Percentiles rank a stretch among this genome's conserved stretches.
Evolutionary conservation across 2,329 filamentous ascomycete species (phyloP).

Genomic region (Cucurbitaria berberidis): DNA sequence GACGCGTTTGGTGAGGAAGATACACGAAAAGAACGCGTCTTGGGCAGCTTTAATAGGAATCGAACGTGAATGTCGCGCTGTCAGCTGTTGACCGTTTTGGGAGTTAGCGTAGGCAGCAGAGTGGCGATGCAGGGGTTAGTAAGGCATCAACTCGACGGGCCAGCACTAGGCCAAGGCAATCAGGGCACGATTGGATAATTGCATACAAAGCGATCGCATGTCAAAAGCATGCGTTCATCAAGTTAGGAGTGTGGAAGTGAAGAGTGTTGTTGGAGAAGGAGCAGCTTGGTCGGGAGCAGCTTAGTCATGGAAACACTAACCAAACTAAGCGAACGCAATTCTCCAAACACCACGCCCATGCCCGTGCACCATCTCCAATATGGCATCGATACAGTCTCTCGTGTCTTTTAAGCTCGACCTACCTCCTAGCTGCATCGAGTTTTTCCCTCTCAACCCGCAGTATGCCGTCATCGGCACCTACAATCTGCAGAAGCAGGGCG

Average conservation of each 20-base stretch:
- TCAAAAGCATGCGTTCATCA: background rate
- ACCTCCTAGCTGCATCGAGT: slow-evolving; percentile 80
- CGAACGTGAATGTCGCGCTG: slow-evolving; percentile 9
- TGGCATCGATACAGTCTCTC: slow-evolving; percentile 51
- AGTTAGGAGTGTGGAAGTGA: background rate
- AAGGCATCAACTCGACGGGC: slow-evolving; percentile 37
- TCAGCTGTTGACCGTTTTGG: slow-evolving; percentile 20
- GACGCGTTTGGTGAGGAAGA: slow-evolving; percentile 16
- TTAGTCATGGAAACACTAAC: slow-evolving; percentile 30
- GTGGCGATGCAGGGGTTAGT: slow-evolving; percentile 28
- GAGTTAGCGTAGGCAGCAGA: slow-evolving; percentile 44
- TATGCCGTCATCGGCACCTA: slow-evolving; percentile 87
- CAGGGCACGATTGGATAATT: background rate
- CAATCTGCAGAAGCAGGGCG: slow-evolving; percentile 65
- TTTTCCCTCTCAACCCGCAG: slow-evolving; percentile 66
- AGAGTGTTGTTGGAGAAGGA: background rate
- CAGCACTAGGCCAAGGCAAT: background rate
- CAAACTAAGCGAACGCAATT: slow-evolving; percentile 14
- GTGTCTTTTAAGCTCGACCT: slow-evolving; percentile 64
- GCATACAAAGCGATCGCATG: background rate
- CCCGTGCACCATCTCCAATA: slow-evolving; percentile 14
- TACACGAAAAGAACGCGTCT: slow-evolving; percentile 36
- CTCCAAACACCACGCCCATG: slow-evolving; percentile 1
- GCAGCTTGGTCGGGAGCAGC: slow-evolving; percentile 1
- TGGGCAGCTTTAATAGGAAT: slow-evolving; percentile 24